Evolutionary conservation across 352 stramenopile genomes (phyloP).

Genomic region (Globisporangium apiculatum): DNA sequence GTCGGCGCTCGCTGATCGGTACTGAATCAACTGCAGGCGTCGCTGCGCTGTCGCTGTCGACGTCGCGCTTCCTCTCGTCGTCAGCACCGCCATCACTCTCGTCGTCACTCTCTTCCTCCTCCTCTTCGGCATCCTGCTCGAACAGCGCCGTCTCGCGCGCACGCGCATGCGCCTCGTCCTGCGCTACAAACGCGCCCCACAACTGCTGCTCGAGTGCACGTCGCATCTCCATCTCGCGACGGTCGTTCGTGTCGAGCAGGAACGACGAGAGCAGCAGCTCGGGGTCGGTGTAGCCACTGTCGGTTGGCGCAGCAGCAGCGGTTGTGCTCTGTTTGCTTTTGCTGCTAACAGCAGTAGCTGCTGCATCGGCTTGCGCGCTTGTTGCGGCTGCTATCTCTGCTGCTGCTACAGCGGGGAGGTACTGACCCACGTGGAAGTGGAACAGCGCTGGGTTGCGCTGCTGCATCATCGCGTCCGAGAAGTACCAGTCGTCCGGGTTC

Average conservation of each 20-base stretch:
- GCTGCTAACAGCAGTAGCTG: neutral
- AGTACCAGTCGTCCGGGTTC: conserved; percentile 44
- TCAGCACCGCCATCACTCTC: conserved; percentile 27
- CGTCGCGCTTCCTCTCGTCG: conserved; percentile 23
- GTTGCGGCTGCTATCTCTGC: neutral
- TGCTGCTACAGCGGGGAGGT: conserved; percentile 17
- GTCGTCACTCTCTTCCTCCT: conserved; percentile 24
- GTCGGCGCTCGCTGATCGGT: conserved; percentile 36
- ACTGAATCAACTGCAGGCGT: neutral
- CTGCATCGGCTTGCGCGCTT: neutral
- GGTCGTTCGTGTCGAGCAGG: conserved; percentile 60
- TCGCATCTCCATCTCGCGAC: conserved; percentile 56
- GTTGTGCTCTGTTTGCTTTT: neutral
- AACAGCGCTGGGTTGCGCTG: conserved; percentile 74
- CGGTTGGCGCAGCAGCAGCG: neutral
- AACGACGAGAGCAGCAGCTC: conserved; percentile 50
- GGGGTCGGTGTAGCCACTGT: conserved; percentile 1
- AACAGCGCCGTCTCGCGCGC: conserved; percentile 24
- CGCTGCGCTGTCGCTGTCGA: conserved; percentile 1
- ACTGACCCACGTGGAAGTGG: conserved; percentile 78
- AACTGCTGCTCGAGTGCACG: conserved; percentile 50
- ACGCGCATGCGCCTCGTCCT: conserved; percentile 15
- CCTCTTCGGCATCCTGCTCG: conserved; percentile 26
- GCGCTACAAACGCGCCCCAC: conserved; percentile 36
- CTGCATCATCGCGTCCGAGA: conserved; percentile 80